Evolutionary conservation across 257 asterid genomes (phyloP).

Genomic region (Datura wrightii): DNA sequence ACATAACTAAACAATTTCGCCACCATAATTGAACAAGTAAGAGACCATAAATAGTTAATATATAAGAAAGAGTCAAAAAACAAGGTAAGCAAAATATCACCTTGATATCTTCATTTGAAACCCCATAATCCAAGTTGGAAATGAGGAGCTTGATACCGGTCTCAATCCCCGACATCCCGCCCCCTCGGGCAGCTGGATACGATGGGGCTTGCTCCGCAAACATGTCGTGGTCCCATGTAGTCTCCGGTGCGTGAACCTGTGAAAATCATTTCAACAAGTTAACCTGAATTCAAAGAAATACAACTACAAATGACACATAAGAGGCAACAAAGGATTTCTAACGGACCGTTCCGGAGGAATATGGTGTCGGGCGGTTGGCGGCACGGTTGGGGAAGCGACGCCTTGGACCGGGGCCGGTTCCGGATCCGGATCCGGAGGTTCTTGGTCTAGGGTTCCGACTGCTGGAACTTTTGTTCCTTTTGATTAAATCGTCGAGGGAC

Average conservation of each 20-base stretch:
- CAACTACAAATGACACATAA: not conserved
- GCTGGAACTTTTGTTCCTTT: constrained; percentile 75
- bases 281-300: constrained; percentile 13
- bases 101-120: constrained; percentile 92
- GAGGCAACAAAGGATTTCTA: not conserved
- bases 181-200: constrained; percentile 46
- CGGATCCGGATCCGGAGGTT: constrained; percentile 59
- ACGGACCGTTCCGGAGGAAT: constrained; percentile 71
- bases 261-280: not conserved
- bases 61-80: not conserved
- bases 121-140: constrained; percentile 92
- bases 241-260: constrained; percentile 73
- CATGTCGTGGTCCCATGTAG: constrained; percentile 90
- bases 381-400: constrained; percentile 77
- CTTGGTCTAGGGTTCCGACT: constrained; percentile 38
- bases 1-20: not conserved
- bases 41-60: not conserved
- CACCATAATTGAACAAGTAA: not conserved
- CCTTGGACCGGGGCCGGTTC: constrained; percentile 74
- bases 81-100: constrained; percentile 37
- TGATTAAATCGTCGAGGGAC: constrained; percentile 91
- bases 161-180: constrained; percentile 73
- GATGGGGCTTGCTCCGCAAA: constrained; percentile 51
- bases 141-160: constrained; percentile 89
- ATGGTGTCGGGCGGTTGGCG: constrained; percentile 73